phyloP scores from a whole-genome alignment of 2,329 filamentous ascomycete species.

The Fusarium brevicatenulatum region DNA sequence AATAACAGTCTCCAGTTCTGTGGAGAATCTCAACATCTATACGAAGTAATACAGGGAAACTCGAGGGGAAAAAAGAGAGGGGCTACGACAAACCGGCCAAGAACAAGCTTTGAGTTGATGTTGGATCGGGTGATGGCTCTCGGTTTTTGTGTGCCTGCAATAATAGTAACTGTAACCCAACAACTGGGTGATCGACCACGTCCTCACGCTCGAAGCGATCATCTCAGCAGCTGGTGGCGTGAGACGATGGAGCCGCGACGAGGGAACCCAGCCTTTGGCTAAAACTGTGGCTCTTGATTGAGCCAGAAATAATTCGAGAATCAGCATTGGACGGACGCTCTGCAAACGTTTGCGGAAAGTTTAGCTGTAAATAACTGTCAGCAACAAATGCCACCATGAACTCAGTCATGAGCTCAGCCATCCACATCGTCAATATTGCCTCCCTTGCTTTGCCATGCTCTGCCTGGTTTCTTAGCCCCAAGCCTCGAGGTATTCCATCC shows the following conservation, averaged over 20 bases:
- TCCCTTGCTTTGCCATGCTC: not conserved
- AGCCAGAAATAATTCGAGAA: not conserved
- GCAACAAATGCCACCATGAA: slow-evolving; percentile 10
- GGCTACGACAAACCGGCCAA: slow-evolving; percentile 25
- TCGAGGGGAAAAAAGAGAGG: slow-evolving; percentile 12
- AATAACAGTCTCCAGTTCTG: slow-evolving; percentile 12
- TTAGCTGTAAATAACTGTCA: slow-evolving; percentile 19
- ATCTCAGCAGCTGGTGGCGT: slow-evolving; percentile 26
- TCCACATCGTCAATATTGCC: not conserved
- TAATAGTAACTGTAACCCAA: slow-evolving; percentile 27
- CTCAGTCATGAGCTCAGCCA: slow-evolving; percentile 10
- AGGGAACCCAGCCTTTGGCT: slow-evolving; percentile 7
- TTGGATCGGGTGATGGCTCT: slow-evolving; percentile 30
- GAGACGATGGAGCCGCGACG: slow-evolving; percentile 26
- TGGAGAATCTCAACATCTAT: slow-evolving; percentile 29
- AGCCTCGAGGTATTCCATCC: not conserved
- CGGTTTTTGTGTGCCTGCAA: slow-evolving; percentile 7
- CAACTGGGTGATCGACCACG: slow-evolving; percentile 15
- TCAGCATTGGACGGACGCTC: not conserved
- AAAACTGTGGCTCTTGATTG: slow-evolving; percentile 14
- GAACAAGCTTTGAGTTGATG: slow-evolving; percentile 30
- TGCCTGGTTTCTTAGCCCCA: not conserved
- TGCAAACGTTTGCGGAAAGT: slow-evolving; percentile 15
- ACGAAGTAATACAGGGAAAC: slow-evolving; percentile 30
- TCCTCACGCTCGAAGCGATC: slow-evolving; percentile 8